A percentile compares a stretch with the other conserved stretches of the same genome.
These are phyloP conservation scores for Cyclotella choctawhatcheeana DNA, from an alignment of 108 stramenopile species.

Conservation along the genomic window DNA sequence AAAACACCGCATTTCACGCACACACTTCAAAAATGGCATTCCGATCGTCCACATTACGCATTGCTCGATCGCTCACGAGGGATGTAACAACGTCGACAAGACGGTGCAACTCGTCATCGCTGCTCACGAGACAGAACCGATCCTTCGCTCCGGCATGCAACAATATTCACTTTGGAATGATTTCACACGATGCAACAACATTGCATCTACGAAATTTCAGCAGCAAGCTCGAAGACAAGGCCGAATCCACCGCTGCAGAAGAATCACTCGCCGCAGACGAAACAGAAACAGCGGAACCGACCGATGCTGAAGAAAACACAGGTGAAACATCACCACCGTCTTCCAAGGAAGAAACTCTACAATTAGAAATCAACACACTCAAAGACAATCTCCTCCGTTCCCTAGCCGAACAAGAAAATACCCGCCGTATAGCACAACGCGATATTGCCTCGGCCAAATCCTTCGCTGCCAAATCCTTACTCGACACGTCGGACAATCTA, in stretches of 20 bases:
- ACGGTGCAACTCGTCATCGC: background rate
- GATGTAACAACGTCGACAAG: conserved; percentile 17
- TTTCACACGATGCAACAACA: background rate
- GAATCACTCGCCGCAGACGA: conserved; percentile 19
- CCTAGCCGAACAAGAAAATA: conserved; percentile 97
- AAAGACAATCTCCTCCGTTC: conserved; percentile 86
- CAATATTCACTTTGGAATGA: too few relatives aligned
- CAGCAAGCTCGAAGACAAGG: conserved; percentile 25
- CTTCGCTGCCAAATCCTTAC: conserved; percentile 89
- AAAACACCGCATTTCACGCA: background rate
- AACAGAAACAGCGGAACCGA: conserved; percentile 14
- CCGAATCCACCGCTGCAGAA: conserved; percentile 18
- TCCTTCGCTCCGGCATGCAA: background rate
- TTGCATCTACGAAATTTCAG: conserved; percentile 27
- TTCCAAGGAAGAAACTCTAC: conserved; percentile 47
- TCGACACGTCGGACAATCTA: conserved; percentile 95
- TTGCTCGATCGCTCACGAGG: conserved; percentile 27
- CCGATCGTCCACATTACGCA: conserved; percentile 27
- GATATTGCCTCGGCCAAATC: conserved; percentile 87
- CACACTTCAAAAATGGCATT: conserved; percentile 26
- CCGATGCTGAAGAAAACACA: background rate
- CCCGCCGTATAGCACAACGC: conserved; percentile 88
- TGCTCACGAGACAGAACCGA: background rate
- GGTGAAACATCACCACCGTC: background rate
- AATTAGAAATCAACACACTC: conserved; percentile 70